Conservation (phyloP, 2,329 filamentous ascomycete genomes). For the Aspergillus vadensis region DNA sequence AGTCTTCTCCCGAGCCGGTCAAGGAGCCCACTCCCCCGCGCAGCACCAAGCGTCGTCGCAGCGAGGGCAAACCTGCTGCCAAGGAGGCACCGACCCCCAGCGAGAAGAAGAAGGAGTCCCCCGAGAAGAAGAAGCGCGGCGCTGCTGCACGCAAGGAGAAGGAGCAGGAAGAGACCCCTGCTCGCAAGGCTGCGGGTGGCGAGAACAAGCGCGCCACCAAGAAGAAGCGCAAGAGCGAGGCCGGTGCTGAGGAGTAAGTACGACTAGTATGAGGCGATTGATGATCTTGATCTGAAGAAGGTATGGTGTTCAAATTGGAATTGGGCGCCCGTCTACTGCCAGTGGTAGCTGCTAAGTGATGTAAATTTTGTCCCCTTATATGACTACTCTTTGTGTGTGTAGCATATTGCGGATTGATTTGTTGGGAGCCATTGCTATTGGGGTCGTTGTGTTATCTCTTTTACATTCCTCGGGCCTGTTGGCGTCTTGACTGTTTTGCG, state of each 20-base stretch:
- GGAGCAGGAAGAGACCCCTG: slow-evolving; percentile 29
- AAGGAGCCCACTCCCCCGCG: slow-evolving; percentile 48
- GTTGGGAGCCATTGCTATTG: not conserved
- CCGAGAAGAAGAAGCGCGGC: slow-evolving; percentile 39
- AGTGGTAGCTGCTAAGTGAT: not conserved
- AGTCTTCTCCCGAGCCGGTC: slow-evolving; percentile 39
- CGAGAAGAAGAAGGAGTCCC: slow-evolving; percentile 28
- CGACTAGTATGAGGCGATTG: no score
- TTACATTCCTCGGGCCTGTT: not conserved
- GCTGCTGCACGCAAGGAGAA: slow-evolving; percentile 30
- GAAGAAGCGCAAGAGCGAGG: slow-evolving; percentile 54
- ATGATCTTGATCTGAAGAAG: not conserved
- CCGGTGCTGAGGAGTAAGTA: slow-evolving; percentile 26
- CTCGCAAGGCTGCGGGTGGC: slow-evolving; percentile 33
- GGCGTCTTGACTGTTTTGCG: slow-evolving; percentile 1
- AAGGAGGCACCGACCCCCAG: slow-evolving; percentile 33
- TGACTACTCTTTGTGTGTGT: slow-evolving; percentile 4
- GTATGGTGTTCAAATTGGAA: not conserved
- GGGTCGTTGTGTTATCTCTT: not conserved
- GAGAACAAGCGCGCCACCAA: slow-evolving; percentile 39
- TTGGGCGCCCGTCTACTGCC: not conserved
- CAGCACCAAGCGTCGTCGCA: slow-evolving; percentile 48
- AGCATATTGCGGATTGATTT: not conserved
- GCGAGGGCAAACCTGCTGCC: slow-evolving; percentile 35
- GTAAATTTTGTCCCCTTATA: slow-evolving; percentile 7